Conservation (phyloP, 2,329 filamentous ascomycete species). For the Xylogone sp. region DNA sequence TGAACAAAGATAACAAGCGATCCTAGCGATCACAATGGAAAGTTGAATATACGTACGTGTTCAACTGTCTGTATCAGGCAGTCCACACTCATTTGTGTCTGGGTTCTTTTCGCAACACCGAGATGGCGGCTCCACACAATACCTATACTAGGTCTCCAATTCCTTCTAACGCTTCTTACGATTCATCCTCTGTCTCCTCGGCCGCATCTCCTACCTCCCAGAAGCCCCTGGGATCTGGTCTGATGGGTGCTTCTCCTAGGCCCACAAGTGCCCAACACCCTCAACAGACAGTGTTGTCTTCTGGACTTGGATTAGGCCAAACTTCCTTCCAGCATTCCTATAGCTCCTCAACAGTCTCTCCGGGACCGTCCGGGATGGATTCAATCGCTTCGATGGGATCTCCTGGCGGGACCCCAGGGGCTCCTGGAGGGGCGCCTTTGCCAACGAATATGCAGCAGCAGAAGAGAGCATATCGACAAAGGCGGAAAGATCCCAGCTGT, state of each 20-base stretch:
- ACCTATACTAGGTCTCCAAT: constrained; percentile 59
- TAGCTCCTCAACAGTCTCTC: constrained; percentile 22
- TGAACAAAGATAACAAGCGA: background rate
- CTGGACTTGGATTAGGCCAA: constrained; percentile 37
- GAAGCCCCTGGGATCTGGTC: constrained; percentile 47
- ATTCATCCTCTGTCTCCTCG: constrained; percentile 61
- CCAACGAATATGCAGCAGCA: constrained; percentile 61
- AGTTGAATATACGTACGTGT: background rate
- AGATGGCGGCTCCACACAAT: constrained; percentile 55
- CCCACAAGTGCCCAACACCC: constrained; percentile 44
- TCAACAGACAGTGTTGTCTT: constrained; percentile 50
- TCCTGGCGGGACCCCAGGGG: constrained; percentile 50
- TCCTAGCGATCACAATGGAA: background rate
- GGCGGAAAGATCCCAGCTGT: constrained; percentile 93
- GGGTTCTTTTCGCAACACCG: background rate
- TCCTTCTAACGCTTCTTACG: constrained; percentile 57
- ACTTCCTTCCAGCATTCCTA: constrained; percentile 25
- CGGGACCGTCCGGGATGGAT: constrained; percentile 46
- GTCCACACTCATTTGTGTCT: constrained; percentile 6
- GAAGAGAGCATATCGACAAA: constrained; percentile 90
- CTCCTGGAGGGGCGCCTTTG: constrained; percentile 29
- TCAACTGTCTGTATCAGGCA: background rate
- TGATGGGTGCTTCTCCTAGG: constrained; percentile 50
- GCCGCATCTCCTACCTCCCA: constrained; percentile 55
- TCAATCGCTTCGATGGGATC: constrained; percentile 58